Percentiles rank a stretch among this genome's conserved stretches.
These are phyloP conservation scores for Pichia sp. DNA, from an alignment of 1,139 yeast species.

Conservation along the genomic window DNA sequence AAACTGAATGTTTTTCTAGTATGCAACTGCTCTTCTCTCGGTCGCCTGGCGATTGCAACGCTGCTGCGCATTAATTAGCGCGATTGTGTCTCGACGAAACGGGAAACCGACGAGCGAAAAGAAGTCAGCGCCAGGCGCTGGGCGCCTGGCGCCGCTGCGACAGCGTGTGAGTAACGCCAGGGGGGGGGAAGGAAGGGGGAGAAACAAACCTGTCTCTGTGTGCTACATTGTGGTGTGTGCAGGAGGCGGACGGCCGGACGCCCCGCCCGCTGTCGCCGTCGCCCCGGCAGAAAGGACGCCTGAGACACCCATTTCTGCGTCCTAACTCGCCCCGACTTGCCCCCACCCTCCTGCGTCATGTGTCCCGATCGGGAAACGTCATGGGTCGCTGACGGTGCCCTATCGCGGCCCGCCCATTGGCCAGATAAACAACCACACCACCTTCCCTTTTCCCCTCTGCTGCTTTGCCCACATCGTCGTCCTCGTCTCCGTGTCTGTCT, in stretches of 20 bases:
- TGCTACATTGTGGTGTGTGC: no score
- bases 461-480: background rate
- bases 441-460: background rate
- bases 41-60: background rate
- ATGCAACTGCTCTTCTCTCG: background rate
- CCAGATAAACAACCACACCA: background rate
- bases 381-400: background rate
- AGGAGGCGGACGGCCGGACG: background rate
- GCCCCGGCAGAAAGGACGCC: background rate
- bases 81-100: no score
- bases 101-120: no score
- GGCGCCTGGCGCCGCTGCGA: no score
- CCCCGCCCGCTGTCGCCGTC: background rate
- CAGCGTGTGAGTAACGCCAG: no score
- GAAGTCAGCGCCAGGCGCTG: no score
- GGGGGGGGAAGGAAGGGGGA: background rate
- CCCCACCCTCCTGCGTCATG: background rate
- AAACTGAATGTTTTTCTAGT: background rate
- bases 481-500: background rate
- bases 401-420: constrained; percentile 8
- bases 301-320: background rate
- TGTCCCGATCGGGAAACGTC: background rate
- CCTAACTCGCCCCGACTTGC: background rate
- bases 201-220: background rate
- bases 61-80: background rate